Evolutionary conservation across 176 grass and related monocot species (phyloP), one percentile per base, ranked within the genome.

Genomic region (Tillandsia fasciculata): DNA sequence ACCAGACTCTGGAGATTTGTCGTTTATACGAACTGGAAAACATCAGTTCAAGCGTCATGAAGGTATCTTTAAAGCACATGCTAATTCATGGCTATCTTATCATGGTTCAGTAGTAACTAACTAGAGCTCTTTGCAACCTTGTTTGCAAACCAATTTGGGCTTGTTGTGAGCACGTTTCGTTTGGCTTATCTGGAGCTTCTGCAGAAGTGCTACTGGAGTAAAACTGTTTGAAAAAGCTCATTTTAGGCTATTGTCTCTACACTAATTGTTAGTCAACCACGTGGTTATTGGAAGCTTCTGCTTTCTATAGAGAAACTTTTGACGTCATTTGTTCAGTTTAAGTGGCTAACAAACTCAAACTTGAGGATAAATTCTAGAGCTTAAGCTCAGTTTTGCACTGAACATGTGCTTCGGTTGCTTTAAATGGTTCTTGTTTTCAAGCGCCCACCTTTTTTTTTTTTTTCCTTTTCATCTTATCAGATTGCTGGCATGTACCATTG

Each of bases 1-100:
- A 83, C 52, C 85, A 97, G 93, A 90, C 82, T 83, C 81, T 97
- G 68, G 93, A 97, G 81, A 87, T 97, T 66, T 92, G 93, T 18
- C 89, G 85, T 68, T 70, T 87, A 67, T 97, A 87, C 77, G 89
- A 97, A 49, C 79, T 97, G 53, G 83, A 83, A 50, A 87, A 83
- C 83, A 88, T 92, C 76, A 85, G 89, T 65, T 72, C 77, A 72
- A 80, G 72, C 48, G 70, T 97, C 66, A 92, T 97, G 89, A 97
- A 92, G 89, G 93, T 92, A 92, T 79, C 74, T 63, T 51, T 63
- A 54, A 64, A 77, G 26, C 14, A 69, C 74, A 54, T 59, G 53
- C 26, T 59, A 59, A 14, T 18, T 59, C n/a, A 10, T 20, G 1
- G 56, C 9, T 59, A 15, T 20, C 12, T 13, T 59, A 18, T 59